Percentiles rank a stretch among this genome's conserved stretches.
Evolutionary conservation across 139 green algal species (phyloP).

Genomic region (Pseudopediastrum boryanum): DNA sequence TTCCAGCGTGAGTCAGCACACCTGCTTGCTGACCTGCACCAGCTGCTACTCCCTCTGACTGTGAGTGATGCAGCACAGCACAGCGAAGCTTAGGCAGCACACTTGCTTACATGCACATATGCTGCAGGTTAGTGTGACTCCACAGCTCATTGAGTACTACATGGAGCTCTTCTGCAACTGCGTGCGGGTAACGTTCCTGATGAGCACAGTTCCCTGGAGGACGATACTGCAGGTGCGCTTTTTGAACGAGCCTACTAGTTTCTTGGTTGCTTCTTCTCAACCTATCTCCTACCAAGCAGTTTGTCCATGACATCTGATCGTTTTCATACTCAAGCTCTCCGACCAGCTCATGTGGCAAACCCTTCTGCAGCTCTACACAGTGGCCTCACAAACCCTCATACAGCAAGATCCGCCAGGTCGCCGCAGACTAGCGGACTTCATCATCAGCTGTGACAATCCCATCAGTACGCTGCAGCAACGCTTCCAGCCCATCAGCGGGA

Average conservation of each 20-base stretch:
- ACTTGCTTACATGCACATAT: not conserved
- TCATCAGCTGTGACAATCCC: not conserved
- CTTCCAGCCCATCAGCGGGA: conserved; percentile 31
- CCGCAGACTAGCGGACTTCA: conserved; percentile 4
- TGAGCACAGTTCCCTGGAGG: conserved; percentile 21
- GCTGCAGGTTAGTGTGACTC: not conserved
- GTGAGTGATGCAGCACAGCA: conserved; percentile 5
- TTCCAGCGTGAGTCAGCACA: conserved; percentile 6
- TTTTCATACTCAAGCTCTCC: too few species aligned
- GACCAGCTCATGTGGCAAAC: not conserved
- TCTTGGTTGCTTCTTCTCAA: too few species aligned
- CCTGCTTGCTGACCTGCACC: conserved; percentile 36
- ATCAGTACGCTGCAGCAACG: conserved; percentile 38
- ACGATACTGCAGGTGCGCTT: conserved; percentile 21
- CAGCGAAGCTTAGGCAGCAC: too few species aligned
- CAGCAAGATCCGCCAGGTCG: conserved; percentile 9
- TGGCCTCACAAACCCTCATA: conserved; percentile 3
- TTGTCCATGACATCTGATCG: too few species aligned
- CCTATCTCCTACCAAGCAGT: too few species aligned
- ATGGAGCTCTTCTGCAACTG: conserved; percentile 34
- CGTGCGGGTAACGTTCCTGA: conserved; percentile 20
- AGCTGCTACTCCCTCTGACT: conserved; percentile 31
- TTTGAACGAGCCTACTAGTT: too few species aligned
- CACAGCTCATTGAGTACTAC: conserved; percentile 29
- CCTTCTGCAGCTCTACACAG: conserved; percentile 36